Base-by-base conservation (phyloP, 768 basidiomycete species). In the Xanthoconium purpureum region DNA sequence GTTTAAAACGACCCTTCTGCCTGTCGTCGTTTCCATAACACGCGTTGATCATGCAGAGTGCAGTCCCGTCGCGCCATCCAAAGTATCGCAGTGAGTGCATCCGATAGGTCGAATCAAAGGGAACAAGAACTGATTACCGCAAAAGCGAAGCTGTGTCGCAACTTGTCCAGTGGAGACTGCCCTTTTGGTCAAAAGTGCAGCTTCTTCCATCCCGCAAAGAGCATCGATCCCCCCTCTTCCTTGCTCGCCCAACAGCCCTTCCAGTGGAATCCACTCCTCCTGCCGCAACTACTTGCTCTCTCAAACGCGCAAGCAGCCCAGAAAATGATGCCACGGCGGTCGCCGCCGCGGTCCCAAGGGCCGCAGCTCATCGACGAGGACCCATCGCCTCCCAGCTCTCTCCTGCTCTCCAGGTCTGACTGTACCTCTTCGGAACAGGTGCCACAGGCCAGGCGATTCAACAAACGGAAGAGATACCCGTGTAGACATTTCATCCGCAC, bases 401-500 rank as follows among this genome's bases (percentile, higher is more conserved):
- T 67, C 29, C 39, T 63, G 2, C 62, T 70, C 14, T 71, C 67
- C 30, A 44, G 54, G 14, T 59, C 68, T 30, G 59, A 63, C 64
- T 45, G 56, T 60, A 48, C 57, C n/a, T 47, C 60, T 24, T 43
- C 48, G 32, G 65, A 61, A 14, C 55, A 48, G 37, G 28, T 44
- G 33, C 40, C 50, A 49, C 45, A 46, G 18, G 42, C 39, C 13
- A 44, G 29, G 37, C 46, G 10, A 11, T 17, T 11, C n/a, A 47
- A 13, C 45, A 55, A 14, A 37, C 57, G 52, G 65, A 73, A 71
- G 52, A 78, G 72, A 28, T 64, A 70, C 11, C 72, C 76, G 7
- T 80, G 77, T 60, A 71, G 71, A 49, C 74, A 77, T 58, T 78
- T 75, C 62, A 59, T 73, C 48, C 74, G 75, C 50, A 75, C 75